phyloP scores from a whole-genome alignment of 768 basidiomycete species.

The Butyriboletus loyo region DNA sequence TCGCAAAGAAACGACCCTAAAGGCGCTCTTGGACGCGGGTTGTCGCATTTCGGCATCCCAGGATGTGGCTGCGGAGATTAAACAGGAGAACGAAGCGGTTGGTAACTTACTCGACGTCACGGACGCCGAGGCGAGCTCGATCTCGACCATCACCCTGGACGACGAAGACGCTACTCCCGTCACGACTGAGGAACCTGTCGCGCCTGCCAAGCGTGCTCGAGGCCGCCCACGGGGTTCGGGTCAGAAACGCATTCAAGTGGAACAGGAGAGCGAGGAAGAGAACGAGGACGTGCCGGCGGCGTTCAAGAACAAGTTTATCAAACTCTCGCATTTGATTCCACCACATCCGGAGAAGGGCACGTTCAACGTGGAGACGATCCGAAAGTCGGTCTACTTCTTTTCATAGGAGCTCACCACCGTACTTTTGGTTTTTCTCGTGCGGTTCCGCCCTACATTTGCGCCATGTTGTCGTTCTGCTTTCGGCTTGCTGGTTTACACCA shows the following conservation, averaged over 20 bases:
- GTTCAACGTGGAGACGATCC: slow-evolving; percentile 82
- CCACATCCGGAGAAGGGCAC: slow-evolving; percentile 79
- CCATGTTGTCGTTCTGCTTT: neutral
- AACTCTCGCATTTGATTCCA: slow-evolving; percentile 72
- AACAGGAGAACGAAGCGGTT: slow-evolving; percentile 22
- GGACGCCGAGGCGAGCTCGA: slow-evolving; percentile 34
- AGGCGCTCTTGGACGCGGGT: slow-evolving; percentile 44
- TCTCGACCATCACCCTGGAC: slow-evolving; percentile 24
- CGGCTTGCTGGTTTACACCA: neutral
- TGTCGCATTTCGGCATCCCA: slow-evolving; percentile 41
- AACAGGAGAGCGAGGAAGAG: slow-evolving; percentile 6
- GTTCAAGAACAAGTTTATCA: slow-evolving; percentile 61
- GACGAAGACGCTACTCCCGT: neutral
- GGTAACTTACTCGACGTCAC: slow-evolving; percentile 37
- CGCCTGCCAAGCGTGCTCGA: slow-evolving; percentile 10
- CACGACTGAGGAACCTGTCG: neutral
- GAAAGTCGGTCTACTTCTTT: slow-evolving; percentile 89
- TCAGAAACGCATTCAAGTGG: slow-evolving; percentile 16
- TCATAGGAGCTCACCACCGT: slow-evolving; percentile 46
- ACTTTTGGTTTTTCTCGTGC: neutral
- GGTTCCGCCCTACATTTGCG: neutral
- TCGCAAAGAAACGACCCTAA: slow-evolving; percentile 34
- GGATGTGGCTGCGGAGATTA: slow-evolving; percentile 35
- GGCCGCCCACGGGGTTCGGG: slow-evolving; percentile 21
- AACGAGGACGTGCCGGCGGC: slow-evolving; percentile 24